Evolutionary conservation across 352 stramenopile species (phyloP), one percentile per base, ranked within the genome.

Genomic region (Blastocystis sp.): DNA sequence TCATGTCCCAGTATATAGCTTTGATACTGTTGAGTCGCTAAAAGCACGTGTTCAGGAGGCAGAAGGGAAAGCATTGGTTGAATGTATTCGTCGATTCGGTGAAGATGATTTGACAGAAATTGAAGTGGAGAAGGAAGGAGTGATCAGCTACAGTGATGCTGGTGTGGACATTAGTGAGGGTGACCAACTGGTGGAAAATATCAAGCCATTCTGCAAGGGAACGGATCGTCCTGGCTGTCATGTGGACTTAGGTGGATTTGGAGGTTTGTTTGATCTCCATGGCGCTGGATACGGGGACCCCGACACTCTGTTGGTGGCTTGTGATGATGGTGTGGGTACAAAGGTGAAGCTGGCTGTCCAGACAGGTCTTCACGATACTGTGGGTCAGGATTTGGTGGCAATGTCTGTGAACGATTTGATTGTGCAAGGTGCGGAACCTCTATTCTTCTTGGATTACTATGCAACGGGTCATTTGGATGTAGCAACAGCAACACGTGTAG

Each of bases 401-500:
- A 99, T 98, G 96, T 98, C 95, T 88, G 96, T 98, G 58, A 99
- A 99, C 91, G 96, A 99, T 89, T 91, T 99, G 43, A 96, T 98
- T 88, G 95, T 98, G n/a, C 94, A 97, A 81, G 96, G 96, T 86
- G 96, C 95, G n/a, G 95, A 98, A 88, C 96, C 96, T 27, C 90
- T 99, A 12, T 98, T 98, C 92, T 99, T 99, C 91, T 90, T 98
- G 9, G 96, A 99, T 91, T 99, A 99, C 91, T 98, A 98, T 93
- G 96, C 96, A 78, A 97, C 94, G 46, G 96, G 95, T 51, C 95
- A 97, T 89, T 92, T 99, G 16, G 93, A 98, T 71, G 92, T 98
- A 7, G 88, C 96, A 63, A 94, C 97, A 88, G 95, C 95, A 80
- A 91, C 92, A 24, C 90, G 94, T 78, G 95, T 99, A 39, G 95